Conservation (phyloP, 192 early-diverging fungal species). For the Borealophlyctis nickersoniae region DNA sequence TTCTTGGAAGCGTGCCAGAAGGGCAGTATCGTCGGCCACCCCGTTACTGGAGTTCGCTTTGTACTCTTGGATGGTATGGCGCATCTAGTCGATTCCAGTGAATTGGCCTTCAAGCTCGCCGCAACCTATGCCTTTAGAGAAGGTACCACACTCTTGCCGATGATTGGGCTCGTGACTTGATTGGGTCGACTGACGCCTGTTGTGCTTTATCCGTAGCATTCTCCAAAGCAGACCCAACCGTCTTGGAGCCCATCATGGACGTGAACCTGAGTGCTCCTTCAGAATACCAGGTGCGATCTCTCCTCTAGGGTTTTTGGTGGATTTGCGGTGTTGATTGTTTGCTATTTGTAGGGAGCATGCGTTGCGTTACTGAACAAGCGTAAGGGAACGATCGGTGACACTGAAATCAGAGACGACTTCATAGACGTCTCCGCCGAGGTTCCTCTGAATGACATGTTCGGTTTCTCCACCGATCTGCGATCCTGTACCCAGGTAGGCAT, state of each 20-base stretch:
- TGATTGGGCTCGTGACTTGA: neutral
- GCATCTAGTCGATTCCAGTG: constrained; percentile 93
- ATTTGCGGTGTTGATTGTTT: no score
- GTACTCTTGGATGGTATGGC: constrained; percentile 88
- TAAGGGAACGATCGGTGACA: constrained; percentile 91
- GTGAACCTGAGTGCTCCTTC: constrained; percentile 84
- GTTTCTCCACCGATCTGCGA: constrained; percentile 93
- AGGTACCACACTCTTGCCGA: constrained; percentile 4
- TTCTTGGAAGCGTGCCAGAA: constrained; percentile 85
- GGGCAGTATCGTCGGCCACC: constrained; percentile 89
- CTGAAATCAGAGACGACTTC: constrained; percentile 90
- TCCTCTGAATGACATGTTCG: constrained; percentile 98
- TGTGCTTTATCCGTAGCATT: constrained; percentile 51
- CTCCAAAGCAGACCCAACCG: constrained; percentile 71
- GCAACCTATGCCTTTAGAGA: constrained; percentile 86
- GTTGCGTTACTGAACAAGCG: constrained; percentile 95
- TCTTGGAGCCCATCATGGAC: constrained; percentile 96
- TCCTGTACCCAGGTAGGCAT: constrained; percentile 61
- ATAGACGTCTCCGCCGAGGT: constrained; percentile 83
- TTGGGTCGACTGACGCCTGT: neutral
- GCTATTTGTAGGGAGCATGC: constrained; percentile 78
- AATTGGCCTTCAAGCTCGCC: constrained; percentile 93
- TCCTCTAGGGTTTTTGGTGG: neutral
- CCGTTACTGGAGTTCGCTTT: constrained; percentile 79
- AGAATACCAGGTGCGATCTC: constrained; percentile 84